phyloP scores from a whole-genome alignment of 371 early-diverging fungal genomes.

The Lichtheimia hyalospora region DNA sequence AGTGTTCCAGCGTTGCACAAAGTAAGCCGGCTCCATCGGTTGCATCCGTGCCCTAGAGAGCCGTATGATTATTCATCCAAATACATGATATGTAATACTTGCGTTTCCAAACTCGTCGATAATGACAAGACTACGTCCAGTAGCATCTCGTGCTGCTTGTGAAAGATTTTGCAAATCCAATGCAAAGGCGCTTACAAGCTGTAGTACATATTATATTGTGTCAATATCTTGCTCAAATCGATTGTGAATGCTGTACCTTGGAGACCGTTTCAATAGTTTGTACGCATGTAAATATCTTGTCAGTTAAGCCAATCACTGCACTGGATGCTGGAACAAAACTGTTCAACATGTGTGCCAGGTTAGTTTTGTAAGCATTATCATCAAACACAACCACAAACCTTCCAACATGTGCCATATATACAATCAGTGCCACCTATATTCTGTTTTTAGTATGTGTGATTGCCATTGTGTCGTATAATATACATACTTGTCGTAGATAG shows the following conservation, averaged over 20 bases:
- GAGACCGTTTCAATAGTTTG: slow-evolving; percentile 61
- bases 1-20: slow-evolving; percentile 54
- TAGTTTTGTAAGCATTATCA: too few species aligned
- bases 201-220: neutral
- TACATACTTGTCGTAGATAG: slow-evolving; percentile 73
- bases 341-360: slow-evolving; percentile 49
- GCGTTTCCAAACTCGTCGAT: slow-evolving; percentile 67
- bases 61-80: neutral
- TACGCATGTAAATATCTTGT: slow-evolving; percentile 84
- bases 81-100: slow-evolving; percentile 4
- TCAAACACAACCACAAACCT: slow-evolving; percentile 26
- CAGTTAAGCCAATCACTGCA: slow-evolving; percentile 84
- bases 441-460: neutral
- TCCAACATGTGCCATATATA: slow-evolving; percentile 83
- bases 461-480: neutral
- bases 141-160: slow-evolving; percentile 52
- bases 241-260: slow-evolving; percentile 15
- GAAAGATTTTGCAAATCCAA: slow-evolving; percentile 69
- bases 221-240: neutral
- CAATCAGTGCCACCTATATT: slow-evolving; percentile 62
- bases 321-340: slow-evolving; percentile 88
- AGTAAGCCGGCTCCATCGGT: slow-evolving; percentile 65
- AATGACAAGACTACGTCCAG: slow-evolving; percentile 54
- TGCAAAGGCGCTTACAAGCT: slow-evolving; percentile 74
- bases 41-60: slow-evolving; percentile 36